Evolutionary conservation across 225 moss, liverwort and hornwort genomes (phyloP), one percentile per base, ranked within the genome.

Genomic region (Bryum argenteum): DNA sequence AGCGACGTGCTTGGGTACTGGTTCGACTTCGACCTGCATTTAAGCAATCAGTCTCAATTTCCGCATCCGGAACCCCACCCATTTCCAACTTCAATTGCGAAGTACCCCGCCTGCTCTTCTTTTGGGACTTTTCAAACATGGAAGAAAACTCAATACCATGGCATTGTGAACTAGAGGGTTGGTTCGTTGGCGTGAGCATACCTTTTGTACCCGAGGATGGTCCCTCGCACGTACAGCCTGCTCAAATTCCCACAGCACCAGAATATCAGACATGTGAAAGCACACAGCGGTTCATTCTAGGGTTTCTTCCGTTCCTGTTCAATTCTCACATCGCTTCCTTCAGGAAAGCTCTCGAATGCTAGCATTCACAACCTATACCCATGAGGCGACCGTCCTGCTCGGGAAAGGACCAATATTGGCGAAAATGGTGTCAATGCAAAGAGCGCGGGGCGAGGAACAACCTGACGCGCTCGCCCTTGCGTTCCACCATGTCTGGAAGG

Each of bases 1-100:
- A 96, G 83, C 11, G 95, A 93, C 52, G 91, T 89, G 82, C 92
- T 84, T 9, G 95, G 95, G 63, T 95, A 95, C 74, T 95, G 95
- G 71, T 95, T 91, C 8, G 95, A 95, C 81, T 95, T 95, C 15
- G 88, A 88, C 84, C 93, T 95, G 89, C 79, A 65, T 2, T 33
- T 6, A 33, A 33, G 33, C 3, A 22, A 2, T 51, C 17, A n/a
- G 38, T 39, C 0, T 8, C 17, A 63, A 61, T 12, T 10, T 8
- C 37, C 0, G 16, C 43, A 11, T 26, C 23, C 10, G 2, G 15
- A 47, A 47, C 14, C 47, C 1, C 4, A 2, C 5, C 33, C 5
- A 33, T 33, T 33, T 33, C 33, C 33, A 33, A 33, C 33, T 6
- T 33, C 33, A 33, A 33, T 33, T 33, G 33, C 33, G 33, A 33